These are phyloP conservation scores for Cercospora janseana DNA, from an alignment of 2,329 filamentous ascomycete species.

Conservation along the genomic window DNA sequence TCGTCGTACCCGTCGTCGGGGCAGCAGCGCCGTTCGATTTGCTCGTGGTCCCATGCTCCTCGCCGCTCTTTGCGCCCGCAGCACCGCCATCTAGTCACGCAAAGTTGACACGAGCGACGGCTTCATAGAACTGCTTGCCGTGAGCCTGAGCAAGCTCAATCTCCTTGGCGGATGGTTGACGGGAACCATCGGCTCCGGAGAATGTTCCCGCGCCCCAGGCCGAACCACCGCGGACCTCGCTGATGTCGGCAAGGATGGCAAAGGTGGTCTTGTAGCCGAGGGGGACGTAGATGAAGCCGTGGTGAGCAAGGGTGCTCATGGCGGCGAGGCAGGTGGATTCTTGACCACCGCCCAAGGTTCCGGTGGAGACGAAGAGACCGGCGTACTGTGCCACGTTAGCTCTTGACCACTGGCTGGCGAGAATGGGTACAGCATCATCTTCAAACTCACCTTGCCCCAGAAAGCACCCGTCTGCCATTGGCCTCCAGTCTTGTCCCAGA, in stretches of 20 bases:
- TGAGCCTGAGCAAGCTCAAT: conserved; percentile 76
- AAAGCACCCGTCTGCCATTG: conserved; percentile 73
- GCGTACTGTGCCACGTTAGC: conserved; percentile 55
- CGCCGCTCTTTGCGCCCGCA: conserved; percentile 27
- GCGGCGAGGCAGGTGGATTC: conserved; percentile 78
- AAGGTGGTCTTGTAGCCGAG: conserved; percentile 87
- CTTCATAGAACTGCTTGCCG: conserved; percentile 80
- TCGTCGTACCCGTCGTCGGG: conserved; percentile 10
- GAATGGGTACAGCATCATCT: too few relatives aligned
- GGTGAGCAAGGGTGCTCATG: conserved; percentile 85
- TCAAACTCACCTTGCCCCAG: conserved; percentile 61
- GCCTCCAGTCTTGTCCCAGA: conserved; percentile 75
- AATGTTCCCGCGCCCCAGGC: conserved; percentile 96
- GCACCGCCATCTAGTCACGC: conserved; percentile 73
- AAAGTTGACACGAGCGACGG: conserved; percentile 65
- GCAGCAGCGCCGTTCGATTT: conserved; percentile 16
- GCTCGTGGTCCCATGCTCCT: conserved; percentile 16
- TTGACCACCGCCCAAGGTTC: conserved; percentile 81
- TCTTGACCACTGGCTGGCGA: background rate
- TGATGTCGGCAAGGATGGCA: conserved; percentile 64
- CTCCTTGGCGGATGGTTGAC: conserved; percentile 74
- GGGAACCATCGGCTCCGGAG: conserved; percentile 70
- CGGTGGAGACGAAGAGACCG: conserved; percentile 88
- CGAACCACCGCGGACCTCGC: conserved; percentile 79
- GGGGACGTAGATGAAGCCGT: conserved; percentile 95